Evolutionary conservation across 345 rosid species (phyloP), one percentile per base, ranked within the genome.

Genomic region (Jatropha curcas): DNA sequence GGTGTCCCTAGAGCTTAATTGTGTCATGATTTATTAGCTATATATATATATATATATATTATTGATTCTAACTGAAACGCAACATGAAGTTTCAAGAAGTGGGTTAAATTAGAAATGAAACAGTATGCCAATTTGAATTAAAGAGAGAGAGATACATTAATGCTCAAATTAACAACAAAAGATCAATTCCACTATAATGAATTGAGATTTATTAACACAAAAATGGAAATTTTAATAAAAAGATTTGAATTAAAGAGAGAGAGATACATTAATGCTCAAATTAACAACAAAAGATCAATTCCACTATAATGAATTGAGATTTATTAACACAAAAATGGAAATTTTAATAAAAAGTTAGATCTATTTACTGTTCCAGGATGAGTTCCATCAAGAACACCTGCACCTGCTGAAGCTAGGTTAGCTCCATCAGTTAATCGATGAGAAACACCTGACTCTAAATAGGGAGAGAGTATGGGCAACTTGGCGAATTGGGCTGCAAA

Each of bases 321-420:
- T n/a, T n/a, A n/a, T n/a, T n/a, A n/a, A n/a, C n/a, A n/a, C n/a
- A n/a, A n/a, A n/a, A n/a, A n/a, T n/a, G n/a, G n/a, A n/a, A n/a
- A n/a, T n/a, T n/a, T n/a, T n/a, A n/a, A n/a, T n/a, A n/a, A 58
- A 1, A 28, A 59, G 7, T 7, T 19, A 63, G 33, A 39, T 39
- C 48, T 22, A 55, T 73, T 24, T 76, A 63, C 80, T 0, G 51
- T 25, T 31, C 59, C 50, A 2, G 50, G 65, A 58, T 41, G 1
- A 59, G 52, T 73, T 34, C 58, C 73, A 3, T 39, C 65, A 17
- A 78, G 75, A 68, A 68, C 75, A 27, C 71, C 56, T 0, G 71
- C 80, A 12, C 82, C 85, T 1, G 68, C 75, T 0, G 72, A 70
- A 1, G 80, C 82, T 31, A 82, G 78, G 68, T 70, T 82, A 14